Evolutionary conservation across 495 filamentous ascomycete genomes (phyloP), one percentile per base, ranked within the genome.

Genomic region (Jackrogersella minutella): DNA sequence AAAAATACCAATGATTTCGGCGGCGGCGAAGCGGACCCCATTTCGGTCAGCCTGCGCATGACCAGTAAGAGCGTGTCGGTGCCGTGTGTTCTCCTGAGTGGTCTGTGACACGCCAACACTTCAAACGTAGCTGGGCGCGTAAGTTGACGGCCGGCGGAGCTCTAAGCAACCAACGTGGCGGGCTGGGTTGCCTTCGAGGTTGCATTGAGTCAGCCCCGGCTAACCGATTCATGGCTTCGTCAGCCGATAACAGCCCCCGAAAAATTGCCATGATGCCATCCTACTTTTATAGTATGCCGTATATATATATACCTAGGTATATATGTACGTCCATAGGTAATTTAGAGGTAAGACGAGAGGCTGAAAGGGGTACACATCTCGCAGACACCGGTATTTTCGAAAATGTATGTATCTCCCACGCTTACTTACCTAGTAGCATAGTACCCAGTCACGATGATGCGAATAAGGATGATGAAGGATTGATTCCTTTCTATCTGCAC

Each of bases 201-300:
- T 69, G 51, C 61, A 69, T 61, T 21, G 60, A 69, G 66, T 69
- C 61, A 69, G 66, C 66, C 61, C 66, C 66, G 66, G 56, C 56
- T 69, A 69, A 52, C 66, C 66, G 66, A 69, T 51, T 64, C 66
- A 64, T 69, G 44, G 33, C 56, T 39, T 69, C 61, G 56, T 64
- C 66, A 69, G 57, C 66, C 66, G 66, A 69, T 28, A 52, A 43
- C 21, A 51, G 51, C 19, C 51, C 59, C 56, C 55, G 60, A 52
- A 53, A 50, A 33, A 56, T 64, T 56, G 17, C 41, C 46, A 59
- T 52, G 33, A 41, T 63, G 13, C 21, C 31, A 52, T 43, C n/a
- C n/a, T 31, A 1, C 26, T 30, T n/a, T n/a, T 30, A 56, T 62
- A 39, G 21, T 21, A 43, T 59, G 55, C 37, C 36, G 22, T 28